Base-by-base conservation (phyloP, 441 rosid species). In the Pelargonium myrrhifolium region DNA sequence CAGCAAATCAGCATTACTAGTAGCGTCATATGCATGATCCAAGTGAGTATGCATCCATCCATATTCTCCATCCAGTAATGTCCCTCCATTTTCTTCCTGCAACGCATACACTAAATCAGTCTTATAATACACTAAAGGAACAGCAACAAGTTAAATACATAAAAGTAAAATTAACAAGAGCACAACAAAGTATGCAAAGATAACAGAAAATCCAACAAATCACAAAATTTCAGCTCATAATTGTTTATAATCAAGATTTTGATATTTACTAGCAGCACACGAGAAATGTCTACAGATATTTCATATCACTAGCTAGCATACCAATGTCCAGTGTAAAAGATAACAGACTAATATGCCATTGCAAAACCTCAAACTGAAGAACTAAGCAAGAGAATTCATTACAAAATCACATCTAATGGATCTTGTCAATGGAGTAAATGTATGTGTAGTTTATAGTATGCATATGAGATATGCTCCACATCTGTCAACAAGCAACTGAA, bases 31-130 rank as follows among this genome's bases (percentile, higher is more conserved):
- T 68, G 70, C 86, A 83, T 15, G 89, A 76, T 64, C 84, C 86
- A 2, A 77, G 85, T 10, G 87, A 71, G 81, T 76, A 86, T 10
- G 88, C 78, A 75, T 88, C 96, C 81, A 75, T 58, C 85, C 87
- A 14, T 85, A 87, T 73, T 87, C 96, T 71, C 87, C 82, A 74
- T 85, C 93, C 72, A 78, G 75, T 62, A 83, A 40, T 63, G 73
- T 58, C 18, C 75, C 31, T 59, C 82, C 91, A 17, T 69, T 80
- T 37, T 76, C 87, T 58, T 81, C 94, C 85, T 89, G 96, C 89
- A 80, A 51, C 72, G 71, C 58, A 78, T 59, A 35, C 45, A 65
- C n/a, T 35, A 58, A 43, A 10, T 21, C 71, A 31, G 8, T 15
- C 14, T 73, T 71, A 73, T 72, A 62, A 51, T 55, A 63, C 60